Conservation (phyloP, 805 yeast species). For the Helenozyma rhizophorensis region DNA sequence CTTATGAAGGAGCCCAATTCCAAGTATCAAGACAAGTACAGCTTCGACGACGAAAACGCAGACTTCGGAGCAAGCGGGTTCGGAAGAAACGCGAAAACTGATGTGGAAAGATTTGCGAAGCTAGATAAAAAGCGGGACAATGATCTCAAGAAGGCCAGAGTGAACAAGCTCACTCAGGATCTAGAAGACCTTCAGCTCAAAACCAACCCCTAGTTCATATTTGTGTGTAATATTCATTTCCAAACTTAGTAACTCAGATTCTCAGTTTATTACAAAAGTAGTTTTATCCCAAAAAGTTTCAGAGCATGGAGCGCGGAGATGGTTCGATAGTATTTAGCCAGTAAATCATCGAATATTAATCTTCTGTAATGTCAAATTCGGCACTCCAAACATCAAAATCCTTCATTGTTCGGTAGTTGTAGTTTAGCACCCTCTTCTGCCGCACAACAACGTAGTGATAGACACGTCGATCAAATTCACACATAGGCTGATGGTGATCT, state of each 20-base stretch:
- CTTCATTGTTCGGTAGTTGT: too few species aligned
- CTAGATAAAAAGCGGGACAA: constrained; percentile 32
- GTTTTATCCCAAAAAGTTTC: background rate
- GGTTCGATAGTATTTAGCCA: too few species aligned
- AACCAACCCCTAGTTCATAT: background rate
- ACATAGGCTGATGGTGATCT: constrained; percentile 2
- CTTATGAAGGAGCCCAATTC: constrained; percentile 33
- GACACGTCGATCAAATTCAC: constrained; percentile 5
- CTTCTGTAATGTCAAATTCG: too few species aligned
- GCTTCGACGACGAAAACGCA: constrained; percentile 3
- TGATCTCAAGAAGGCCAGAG: constrained; percentile 34
- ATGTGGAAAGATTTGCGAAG: constrained; percentile 12
- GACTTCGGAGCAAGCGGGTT: constrained; percentile 5
- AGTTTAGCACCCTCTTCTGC: background rate
- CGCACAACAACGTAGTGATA: constrained; percentile 6
- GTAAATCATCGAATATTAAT: too few species aligned
- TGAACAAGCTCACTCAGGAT: constrained; percentile 28
- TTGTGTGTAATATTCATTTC: too few species aligned
- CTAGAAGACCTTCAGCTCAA: constrained; percentile 25
- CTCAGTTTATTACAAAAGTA: background rate
- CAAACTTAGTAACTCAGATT: too few species aligned
- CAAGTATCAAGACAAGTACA: constrained; percentile 14
- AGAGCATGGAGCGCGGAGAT: too few species aligned
- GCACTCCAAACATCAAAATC: too few species aligned
- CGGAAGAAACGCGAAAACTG: constrained; percentile 11